Percentiles rank a stretch among this genome's conserved stretches.
Evolutionary conservation across 1,284 basidiomycete genomes (phyloP).

Genomic region (Anthracocystis setariae): DNA sequence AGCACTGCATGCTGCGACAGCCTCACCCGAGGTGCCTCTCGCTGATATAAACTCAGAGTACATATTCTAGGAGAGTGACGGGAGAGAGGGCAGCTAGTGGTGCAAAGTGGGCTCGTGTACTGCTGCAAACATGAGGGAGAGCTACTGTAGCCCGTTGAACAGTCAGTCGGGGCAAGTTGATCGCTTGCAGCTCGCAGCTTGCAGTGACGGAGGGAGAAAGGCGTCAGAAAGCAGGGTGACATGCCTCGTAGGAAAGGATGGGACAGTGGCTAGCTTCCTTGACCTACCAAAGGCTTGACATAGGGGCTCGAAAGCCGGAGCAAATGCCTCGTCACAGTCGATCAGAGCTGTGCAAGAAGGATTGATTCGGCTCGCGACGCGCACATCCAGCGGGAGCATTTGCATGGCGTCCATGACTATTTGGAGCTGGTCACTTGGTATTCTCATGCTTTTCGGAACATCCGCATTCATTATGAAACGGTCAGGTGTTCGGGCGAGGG

Average conservation of each 20-base stretch:
- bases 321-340: not conserved
- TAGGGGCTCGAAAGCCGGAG: not conserved
- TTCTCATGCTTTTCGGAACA: too few species aligned
- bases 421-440: not conserved
- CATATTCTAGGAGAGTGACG: too few species aligned
- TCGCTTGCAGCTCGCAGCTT: slow-evolving; percentile 4
- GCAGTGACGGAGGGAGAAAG: not conserved
- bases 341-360: not conserved
- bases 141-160: not conserved
- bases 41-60: too few species aligned
- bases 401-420: not conserved
- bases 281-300: not conserved
- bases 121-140: not conserved
- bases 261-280: not conserved
- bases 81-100: too few species aligned
- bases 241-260: slow-evolving; percentile 9
- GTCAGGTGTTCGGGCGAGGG: not conserved
- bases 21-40: slow-evolving; percentile 10
- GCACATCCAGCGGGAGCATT: not conserved
- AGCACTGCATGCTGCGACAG: not conserved
- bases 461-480: too few species aligned
- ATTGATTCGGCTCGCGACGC: not conserved
- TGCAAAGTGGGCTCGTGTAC: not conserved
- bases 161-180: not conserved
- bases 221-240: slow-evolving; percentile 32